Base-by-base conservation (phyloP, 2,329 filamentous ascomycete genomes). In the Myotisia sp. region DNA sequence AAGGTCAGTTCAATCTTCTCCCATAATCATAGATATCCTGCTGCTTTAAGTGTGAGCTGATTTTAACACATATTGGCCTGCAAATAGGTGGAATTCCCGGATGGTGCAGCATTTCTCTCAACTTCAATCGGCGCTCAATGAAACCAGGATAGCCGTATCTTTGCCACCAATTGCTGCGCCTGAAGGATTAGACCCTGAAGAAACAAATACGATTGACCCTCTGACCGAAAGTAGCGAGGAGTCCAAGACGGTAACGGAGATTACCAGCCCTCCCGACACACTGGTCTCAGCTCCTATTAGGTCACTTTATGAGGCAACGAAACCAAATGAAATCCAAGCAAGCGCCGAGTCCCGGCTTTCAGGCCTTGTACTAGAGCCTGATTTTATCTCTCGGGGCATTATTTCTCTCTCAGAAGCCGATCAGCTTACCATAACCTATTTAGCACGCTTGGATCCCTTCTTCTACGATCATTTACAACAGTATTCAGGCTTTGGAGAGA, bases 301-400 rank as follows among this genome's bases (percentile, higher is more conserved):
- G 20, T 66, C 63, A 13, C 44, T 66, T 6, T 67, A 65, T 33
- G 60, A 66, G 47, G 62, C 66, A 29, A 66, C 63, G 2, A 55
- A 64, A 40, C 36, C 59, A 36, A 55, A 54, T 33, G 53, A 58
- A 38, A 53, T 55, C 12, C 50, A 52, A 10, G 50, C 50, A 23
- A 52, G 47, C 10, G 2, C 48, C 44, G 22, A 54, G 43, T 43
- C 49, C 2, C 46, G 52, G 3, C 54, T 57, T 21, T 51, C 51
- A 22, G 50, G 49, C 24, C 43, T 59, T 24, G 51, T 53, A 37
- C 56, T 52, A n/a, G 67, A 70, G 19, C 51, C 63, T 12, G 62
- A 64, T 40, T 59, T 64, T 39, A 59, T 64, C 21, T 57, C 59
- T 1, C 50, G 54, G 36, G 60, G 61, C 1, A 38, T 59, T 2